These are phyloP conservation scores for Penicillium malachiteum DNA, from an alignment of 495 filamentous ascomycete genomes.

Conservation along the genomic window DNA sequence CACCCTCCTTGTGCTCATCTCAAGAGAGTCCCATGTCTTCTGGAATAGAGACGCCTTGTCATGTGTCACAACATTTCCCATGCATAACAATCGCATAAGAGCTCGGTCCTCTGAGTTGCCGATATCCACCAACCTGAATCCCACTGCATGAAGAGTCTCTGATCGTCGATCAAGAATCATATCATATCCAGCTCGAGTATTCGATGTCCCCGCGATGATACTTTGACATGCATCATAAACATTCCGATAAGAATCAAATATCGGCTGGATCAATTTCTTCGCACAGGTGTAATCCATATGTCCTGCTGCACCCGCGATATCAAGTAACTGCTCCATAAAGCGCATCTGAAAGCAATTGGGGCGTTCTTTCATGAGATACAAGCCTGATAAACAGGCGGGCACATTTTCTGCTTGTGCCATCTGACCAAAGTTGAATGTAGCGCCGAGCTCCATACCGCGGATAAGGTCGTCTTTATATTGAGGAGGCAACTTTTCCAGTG, in stretches of 20 bases:
- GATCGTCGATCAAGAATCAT: conserved; percentile 26
- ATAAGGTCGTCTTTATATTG: conserved; percentile 32
- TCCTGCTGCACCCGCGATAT: conserved; percentile 38
- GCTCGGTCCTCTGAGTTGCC: conserved; percentile 25
- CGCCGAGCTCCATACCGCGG: conserved; percentile 43
- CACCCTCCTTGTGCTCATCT: conserved; percentile 13
- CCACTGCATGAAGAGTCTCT: conserved; percentile 15
- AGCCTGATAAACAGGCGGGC: conserved; percentile 25
- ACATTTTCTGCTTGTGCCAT: conserved; percentile 40
- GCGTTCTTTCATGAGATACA: conserved; percentile 23
- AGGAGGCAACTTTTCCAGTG: conserved; percentile 21
- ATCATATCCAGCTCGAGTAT: conserved; percentile 34
- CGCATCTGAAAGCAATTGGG: conserved; percentile 31
- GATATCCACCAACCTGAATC: conserved; percentile 26
- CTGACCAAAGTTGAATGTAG: conserved; percentile 45
- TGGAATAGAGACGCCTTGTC: conserved; percentile 30
- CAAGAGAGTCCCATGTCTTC: conserved; percentile 23
- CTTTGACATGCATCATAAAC: conserved; percentile 28
- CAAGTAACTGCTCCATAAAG: conserved; percentile 38
- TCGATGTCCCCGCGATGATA: conserved; percentile 20
- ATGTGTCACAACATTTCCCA: conserved; percentile 30
- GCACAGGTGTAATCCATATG: conserved; percentile 39
- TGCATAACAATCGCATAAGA: conserved; percentile 32
- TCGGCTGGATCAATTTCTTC: conserved; percentile 31
- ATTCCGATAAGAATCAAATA: conserved; percentile 30